Percentiles rank a stretch among this genome's conserved stretches.
These are phyloP conservation scores for Biancaea sappan DNA, from an alignment of 306 rosid genomes.

Conservation along the genomic window DNA sequence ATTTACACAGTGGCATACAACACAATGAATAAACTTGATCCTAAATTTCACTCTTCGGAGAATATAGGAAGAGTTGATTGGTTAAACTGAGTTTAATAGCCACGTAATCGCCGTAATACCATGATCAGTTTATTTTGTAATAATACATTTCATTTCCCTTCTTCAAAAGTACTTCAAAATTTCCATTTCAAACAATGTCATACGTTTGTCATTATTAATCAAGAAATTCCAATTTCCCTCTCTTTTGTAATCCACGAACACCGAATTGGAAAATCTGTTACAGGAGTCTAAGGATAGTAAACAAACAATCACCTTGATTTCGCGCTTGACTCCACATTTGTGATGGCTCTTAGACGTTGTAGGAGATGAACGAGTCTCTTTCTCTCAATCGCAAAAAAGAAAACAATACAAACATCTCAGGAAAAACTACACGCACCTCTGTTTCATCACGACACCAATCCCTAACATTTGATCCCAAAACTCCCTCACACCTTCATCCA, in stretches of 20 bases:
- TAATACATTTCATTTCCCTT: background rate
- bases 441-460: background rate
- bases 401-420: slow-evolving; percentile 35
- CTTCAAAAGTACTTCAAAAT: background rate
- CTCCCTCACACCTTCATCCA: background rate
- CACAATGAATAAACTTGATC: background rate
- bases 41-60: background rate
- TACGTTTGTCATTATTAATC: background rate
- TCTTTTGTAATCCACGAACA: background rate
- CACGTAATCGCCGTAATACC: background rate
- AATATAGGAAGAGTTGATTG: background rate
- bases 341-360: slow-evolving; percentile 60
- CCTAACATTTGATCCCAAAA: slow-evolving; percentile 25
- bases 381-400: slow-evolving; percentile 38
- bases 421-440: slow-evolving; percentile 34
- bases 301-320: slow-evolving; percentile 31
- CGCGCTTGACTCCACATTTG: slow-evolving; percentile 39
- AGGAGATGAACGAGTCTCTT: slow-evolving; percentile 56
- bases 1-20: too few relatives aligned
- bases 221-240: background rate
- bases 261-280: slow-evolving; percentile 29
- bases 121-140: background rate
- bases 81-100: background rate
- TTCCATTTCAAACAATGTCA: background rate
- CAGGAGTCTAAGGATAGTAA: slow-evolving; percentile 37